These are phyloP conservation scores for Yamadazyma friedrichii DNA, from an alignment of 1,139 yeast genomes.

Conservation along the genomic window DNA sequence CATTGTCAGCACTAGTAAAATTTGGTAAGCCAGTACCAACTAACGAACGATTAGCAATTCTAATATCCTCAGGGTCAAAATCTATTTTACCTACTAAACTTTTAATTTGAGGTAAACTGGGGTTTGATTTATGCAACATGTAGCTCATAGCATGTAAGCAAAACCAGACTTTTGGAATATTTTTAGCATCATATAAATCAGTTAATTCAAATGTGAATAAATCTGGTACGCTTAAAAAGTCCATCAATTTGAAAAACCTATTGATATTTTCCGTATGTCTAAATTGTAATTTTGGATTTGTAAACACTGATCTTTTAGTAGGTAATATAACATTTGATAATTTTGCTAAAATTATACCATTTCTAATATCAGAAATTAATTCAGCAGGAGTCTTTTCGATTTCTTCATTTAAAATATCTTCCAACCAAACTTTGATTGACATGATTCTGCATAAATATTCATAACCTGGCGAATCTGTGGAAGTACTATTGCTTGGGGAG, in stretches of 20 bases:
- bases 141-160: constrained; percentile 88
- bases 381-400: constrained; percentile 56
- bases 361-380: constrained; percentile 57
- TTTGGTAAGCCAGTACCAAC: constrained; percentile 64
- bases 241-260: constrained; percentile 72
- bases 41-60: constrained; percentile 64
- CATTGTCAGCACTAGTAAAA: constrained; percentile 48
- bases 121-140: constrained; percentile 51
- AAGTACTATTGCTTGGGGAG: constrained; percentile 29
- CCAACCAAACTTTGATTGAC: constrained; percentile 68
- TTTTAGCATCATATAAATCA: constrained; percentile 88
- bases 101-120: constrained; percentile 60
- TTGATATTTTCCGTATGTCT: constrained; percentile 93
- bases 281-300: constrained; percentile 62
- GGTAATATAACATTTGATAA: constrained; percentile 75
- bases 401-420: constrained; percentile 42
- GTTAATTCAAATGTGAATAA: constrained; percentile 87
- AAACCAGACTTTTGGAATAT: constrained; percentile 91
- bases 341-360: constrained; percentile 85
- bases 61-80: constrained; percentile 67
- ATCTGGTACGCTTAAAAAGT: constrained; percentile 75
- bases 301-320: constrained; percentile 46
- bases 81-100: constrained; percentile 62
- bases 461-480: constrained; percentile 46
- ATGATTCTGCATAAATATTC: constrained; percentile 87